A percentile compares a stretch with the other conserved stretches of the same genome.
Conservation (phyloP, 257 asterid genomes). For the Solanum virginianum region DNA sequence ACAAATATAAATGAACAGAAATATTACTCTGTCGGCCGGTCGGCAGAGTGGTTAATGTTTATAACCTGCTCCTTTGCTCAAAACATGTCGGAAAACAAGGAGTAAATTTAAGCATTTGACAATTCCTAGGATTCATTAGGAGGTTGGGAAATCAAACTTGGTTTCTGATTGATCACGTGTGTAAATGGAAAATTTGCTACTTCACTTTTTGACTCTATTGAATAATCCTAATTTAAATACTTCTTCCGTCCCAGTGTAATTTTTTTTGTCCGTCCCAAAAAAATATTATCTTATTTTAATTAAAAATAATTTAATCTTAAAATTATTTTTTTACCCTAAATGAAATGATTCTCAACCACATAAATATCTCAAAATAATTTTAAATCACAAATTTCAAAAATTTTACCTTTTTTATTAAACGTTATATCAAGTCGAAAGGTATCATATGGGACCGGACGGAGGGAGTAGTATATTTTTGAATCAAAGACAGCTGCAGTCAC, state of each 20-base stretch:
- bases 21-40: too few relatives aligned
- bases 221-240: background rate
- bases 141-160: background rate
- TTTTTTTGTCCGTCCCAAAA: too few relatives aligned
- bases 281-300: too few relatives aligned
- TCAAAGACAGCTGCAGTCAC: background rate
- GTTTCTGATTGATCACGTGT: background rate
- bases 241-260: too few relatives aligned
- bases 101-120: background rate
- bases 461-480: background rate
- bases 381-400: too few relatives aligned
- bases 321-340: rapidly evolving
- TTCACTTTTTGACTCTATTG: background rate
- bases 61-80: background rate
- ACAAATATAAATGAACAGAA: too few relatives aligned
- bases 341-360: too few relatives aligned
- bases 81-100: background rate
- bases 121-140: background rate
- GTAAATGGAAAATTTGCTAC: background rate
- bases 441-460: too few relatives aligned
- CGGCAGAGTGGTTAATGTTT: background rate
- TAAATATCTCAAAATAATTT: too few relatives aligned
- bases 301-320: rapidly evolving
- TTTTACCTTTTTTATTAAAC: too few relatives aligned
- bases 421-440: too few relatives aligned